Evolutionary conservation across 192 early-diverging fungal genomes (phyloP), one percentile per base, ranked within the genome.

Genomic region (Coemansia sp.): DNA sequence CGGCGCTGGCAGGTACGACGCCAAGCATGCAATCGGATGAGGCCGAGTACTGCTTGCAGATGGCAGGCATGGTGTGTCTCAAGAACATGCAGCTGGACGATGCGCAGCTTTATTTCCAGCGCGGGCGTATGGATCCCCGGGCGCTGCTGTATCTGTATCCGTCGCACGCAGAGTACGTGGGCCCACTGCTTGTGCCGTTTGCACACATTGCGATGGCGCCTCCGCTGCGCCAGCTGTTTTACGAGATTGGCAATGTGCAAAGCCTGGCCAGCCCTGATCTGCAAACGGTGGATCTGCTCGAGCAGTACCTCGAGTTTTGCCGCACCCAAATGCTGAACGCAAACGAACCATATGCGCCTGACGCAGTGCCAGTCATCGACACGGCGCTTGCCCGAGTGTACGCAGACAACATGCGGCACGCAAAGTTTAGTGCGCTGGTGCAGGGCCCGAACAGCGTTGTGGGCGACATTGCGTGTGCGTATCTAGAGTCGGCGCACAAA

Each of bases 61-160:
- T 75, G 60, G 73, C 73, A 2, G 73, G 73, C 39, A 45, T 64
- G 35, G 63, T 50, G 39, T 72, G 67, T 35, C 43, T 82, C 3
- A 64, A 57, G 19, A 60, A 53, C 38, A 63, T 72, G 60, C 61
- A 75, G 25, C 29, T 75, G 9, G 79, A 82, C 52, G 79, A 82
- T 14, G 69, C 79, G 1, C 64, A 72, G 50, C 69, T 66, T 29
- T 59, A 72, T 47, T 73, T 82, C 8, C 55, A 66, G 2, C 73
- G 73, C 14, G 73, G 73, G 2, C 14, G 15, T 5, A 37, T 82
- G 10, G 79, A 82, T 47, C 79, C 79, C 4, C 73, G 79, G 2
- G 73, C 70, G 24, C 37, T 82, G 52, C 37, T 75, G 41, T 61
- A 82, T 15, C 24, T 82, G 60, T 75, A 67, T 50, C 64, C 79